Conservation (phyloP, 2,329 filamentous ascomycete species). For the Fusarium xylarioides region DNA sequence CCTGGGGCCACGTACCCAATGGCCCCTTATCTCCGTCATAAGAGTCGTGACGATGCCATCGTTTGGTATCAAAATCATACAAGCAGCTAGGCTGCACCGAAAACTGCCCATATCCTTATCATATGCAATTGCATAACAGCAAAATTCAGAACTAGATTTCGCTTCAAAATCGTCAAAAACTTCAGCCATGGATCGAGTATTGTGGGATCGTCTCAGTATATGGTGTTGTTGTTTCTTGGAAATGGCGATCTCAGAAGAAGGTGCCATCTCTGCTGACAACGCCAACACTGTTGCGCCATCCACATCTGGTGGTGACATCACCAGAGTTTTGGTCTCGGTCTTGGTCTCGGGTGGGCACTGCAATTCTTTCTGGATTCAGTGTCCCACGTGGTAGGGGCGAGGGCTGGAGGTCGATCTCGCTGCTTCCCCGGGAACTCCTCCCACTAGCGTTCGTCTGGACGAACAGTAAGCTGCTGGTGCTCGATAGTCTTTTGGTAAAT, state of each 20-base stretch:
- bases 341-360: constrained; percentile 46
- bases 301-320: constrained; percentile 55
- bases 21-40: constrained; percentile 33
- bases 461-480: constrained; percentile 67
- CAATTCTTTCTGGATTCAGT: constrained; percentile 54
- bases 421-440: constrained; percentile 59
- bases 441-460: constrained; percentile 65
- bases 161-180: neutral
- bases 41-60: constrained; percentile 40
- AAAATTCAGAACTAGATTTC: constrained; percentile 1
- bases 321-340: constrained; percentile 46
- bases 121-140: neutral
- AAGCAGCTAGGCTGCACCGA: constrained; percentile 34
- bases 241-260: constrained; percentile 54
- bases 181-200: neutral
- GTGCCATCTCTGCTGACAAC: constrained; percentile 63
- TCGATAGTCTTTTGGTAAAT: constrained; percentile 68
- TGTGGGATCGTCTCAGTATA: neutral
- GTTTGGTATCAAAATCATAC: constrained; percentile 45
- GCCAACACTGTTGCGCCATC: constrained; percentile 66
- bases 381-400: constrained; percentile 50
- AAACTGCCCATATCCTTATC: neutral
- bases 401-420: constrained; percentile 54
- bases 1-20: constrained; percentile 28
- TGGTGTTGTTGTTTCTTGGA: neutral